Conservation (phyloP, 768 basidiomycete genomes). For the Pseudohyphozyma bogoriensis region DNA sequence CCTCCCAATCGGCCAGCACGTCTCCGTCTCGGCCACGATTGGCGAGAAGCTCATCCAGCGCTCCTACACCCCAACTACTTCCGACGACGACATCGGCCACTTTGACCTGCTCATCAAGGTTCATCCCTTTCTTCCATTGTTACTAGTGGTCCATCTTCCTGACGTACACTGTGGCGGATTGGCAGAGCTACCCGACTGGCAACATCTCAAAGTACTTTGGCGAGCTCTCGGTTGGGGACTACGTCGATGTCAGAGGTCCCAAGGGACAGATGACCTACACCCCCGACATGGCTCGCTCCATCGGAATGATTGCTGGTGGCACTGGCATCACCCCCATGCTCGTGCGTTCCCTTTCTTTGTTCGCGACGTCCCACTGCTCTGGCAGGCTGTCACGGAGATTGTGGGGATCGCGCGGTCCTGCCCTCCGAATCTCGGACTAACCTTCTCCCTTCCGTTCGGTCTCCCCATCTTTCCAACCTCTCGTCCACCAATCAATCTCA, state of each 20-base stretch:
- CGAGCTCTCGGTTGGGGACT: slow-evolving; percentile 75
- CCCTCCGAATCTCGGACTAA: too few relatives aligned
- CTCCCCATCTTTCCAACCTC: not conserved
- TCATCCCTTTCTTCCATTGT: slow-evolving; percentile 6
- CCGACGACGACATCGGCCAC: slow-evolving; percentile 77
- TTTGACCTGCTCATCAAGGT: slow-evolving; percentile 98
- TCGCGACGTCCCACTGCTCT: too few relatives aligned
- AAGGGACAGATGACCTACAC: slow-evolving; percentile 86
- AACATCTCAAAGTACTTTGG: slow-evolving; percentile 86
- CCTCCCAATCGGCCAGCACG: slow-evolving; percentile 93
- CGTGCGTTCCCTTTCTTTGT: slow-evolving; percentile 28
- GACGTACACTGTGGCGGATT: too few relatives aligned
- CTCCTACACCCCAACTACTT: slow-evolving; percentile 90
- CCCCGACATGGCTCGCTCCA: slow-evolving; percentile 57
- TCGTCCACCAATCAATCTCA: not conserved
- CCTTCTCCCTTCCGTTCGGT: not conserved
- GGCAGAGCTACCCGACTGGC: slow-evolving; percentile 93
- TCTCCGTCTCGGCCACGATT: slow-evolving; percentile 80
- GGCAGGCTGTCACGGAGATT: too few relatives aligned
- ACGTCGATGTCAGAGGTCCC: slow-evolving; percentile 83
- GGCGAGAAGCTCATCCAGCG: slow-evolving; percentile 81
- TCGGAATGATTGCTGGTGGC: slow-evolving; percentile 97
- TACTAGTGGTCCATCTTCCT: not conserved
- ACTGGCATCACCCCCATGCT: slow-evolving; percentile 99
- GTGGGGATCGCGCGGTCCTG: too few relatives aligned